Base-by-base conservation (phyloP, 208 protist genomes). In the Balamuthia mandrillaris region DNA sequence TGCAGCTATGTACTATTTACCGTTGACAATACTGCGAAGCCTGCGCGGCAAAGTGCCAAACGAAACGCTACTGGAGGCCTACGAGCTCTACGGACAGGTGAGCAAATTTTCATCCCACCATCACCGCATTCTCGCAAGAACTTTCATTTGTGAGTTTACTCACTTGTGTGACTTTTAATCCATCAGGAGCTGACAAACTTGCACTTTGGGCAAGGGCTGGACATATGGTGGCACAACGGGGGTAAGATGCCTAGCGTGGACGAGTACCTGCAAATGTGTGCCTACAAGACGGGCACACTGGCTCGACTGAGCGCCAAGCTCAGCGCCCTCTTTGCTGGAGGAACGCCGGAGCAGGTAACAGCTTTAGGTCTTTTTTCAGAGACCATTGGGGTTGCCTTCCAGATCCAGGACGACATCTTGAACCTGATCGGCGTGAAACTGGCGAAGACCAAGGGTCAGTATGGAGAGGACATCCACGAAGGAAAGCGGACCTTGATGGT, bases 321-420 rank as follows among this genome's bases (percentile, higher is more conserved):
- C 14, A 66, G 58, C 14, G 58, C 42, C 10, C 42, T 66, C 35
- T 6, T 66, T 14, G 35, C 35, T 14, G 14, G 42, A 18, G 58
- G 58, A 18, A 66, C 10, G 6, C 35, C 35, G 42, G 58, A 66
- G 14, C 58, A 66, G 14, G 42, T 66, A 37, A 37, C 35, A 14
- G 58, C 58, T 6, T 14, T 66, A 37, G 42, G 58, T 66, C 58
- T 45, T 14, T 66, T 66, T 14, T 31, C 42, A 14, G 58, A 66
- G 14, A 37, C 58, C 10, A 66, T 66, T 6, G 58, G 58, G 18
- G 42, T 66, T 6, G 58, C 58, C 35, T 66, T 66, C 14, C 58
- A 66, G 42, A 66, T 66, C 18, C 58, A 66, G 42, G 58, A 66
- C 14, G 58, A 66, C 14, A 66, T 66, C 58, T 66, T 66, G 58